Percentiles rank a stretch among this genome's conserved stretches.
phyloP scores from a whole-genome alignment of 1,284 basidiomycete species.

The Irpex rosettiformis region DNA sequence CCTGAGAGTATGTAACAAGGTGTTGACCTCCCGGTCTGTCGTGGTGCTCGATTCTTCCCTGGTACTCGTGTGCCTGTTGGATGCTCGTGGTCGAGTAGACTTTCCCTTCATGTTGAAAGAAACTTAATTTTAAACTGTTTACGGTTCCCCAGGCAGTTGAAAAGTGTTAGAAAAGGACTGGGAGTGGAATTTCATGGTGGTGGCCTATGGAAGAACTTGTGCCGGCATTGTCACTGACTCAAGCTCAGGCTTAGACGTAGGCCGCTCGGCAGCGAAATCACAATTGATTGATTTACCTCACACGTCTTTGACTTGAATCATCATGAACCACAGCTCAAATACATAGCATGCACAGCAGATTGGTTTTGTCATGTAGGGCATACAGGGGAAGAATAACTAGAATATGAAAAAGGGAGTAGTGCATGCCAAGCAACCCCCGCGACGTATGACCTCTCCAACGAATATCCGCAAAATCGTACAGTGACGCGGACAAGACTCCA shows the following conservation, averaged over 20 bases:
- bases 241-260: not conserved
- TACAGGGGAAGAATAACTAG: conserved; percentile 19
- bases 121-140: not conserved
- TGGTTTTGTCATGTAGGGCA: conserved; percentile 23
- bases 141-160: not conserved
- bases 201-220: not conserved
- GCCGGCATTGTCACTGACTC: not conserved
- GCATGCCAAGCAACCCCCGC: conserved; percentile 38
- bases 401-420: conserved; percentile 20
- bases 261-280: not conserved
- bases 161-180: not conserved
- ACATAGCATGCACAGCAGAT: conserved; percentile 18
- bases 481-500: conserved; percentile 12
- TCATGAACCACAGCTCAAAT: not conserved
- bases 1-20: conserved; percentile 47
- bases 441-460: conserved; percentile 22
- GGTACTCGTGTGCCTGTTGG: not conserved
- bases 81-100: not conserved
- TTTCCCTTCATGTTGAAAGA: not conserved
- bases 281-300: not conserved
- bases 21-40: conserved; percentile 35
- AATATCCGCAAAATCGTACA: conserved; percentile 15
- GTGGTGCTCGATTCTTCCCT: not conserved
- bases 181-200: not conserved
- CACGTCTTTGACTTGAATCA: too few relatives aligned